These are phyloP conservation scores for Mucor plumbeus DNA, from an alignment of 371 early-diverging fungal species.

Conservation along the genomic window DNA sequence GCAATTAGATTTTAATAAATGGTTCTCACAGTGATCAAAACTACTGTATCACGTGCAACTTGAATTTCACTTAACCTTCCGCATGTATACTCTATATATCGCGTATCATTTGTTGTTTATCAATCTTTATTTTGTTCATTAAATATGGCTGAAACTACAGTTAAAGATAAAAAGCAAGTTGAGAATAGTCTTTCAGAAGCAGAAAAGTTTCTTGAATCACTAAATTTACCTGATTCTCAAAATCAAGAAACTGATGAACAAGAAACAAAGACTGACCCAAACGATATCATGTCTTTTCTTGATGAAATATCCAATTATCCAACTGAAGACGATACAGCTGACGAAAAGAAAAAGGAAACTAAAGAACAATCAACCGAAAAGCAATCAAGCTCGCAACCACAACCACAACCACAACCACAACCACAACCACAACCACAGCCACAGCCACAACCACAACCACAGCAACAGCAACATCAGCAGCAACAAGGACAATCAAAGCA, in stretches of 20 bases:
- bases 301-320: slow-evolving; percentile 57
- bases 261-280: slow-evolving; percentile 37
- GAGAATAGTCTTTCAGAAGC: slow-evolving; percentile 50
- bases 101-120: neutral
- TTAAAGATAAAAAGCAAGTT: slow-evolving; percentile 13
- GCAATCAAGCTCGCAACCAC: neutral
- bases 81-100: neutral
- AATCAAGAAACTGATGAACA: slow-evolving; percentile 12
- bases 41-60: neutral
- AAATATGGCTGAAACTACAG: slow-evolving; percentile 13
- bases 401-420: neutral
- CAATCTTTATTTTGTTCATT: slow-evolving; percentile 1
- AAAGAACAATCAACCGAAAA: too few relatives aligned
- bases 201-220: slow-evolving; percentile 55
- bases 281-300: slow-evolving; percentile 58
- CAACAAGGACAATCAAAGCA: neutral
- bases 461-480: neutral
- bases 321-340: slow-evolving; percentile 14
- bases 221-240: slow-evolving; percentile 43
- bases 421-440: neutral
- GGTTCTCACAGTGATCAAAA: slow-evolving; percentile 16
- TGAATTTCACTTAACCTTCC: neutral
- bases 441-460: neutral
- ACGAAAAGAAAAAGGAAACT: neutral
- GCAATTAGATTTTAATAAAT: slow-evolving; percentile 73